Percentiles rank a stretch among this genome's conserved stretches.
These are phyloP conservation scores for Flueggea neowawraea DNA, from an alignment of 441 rosid species.

Conservation along the genomic window DNA sequence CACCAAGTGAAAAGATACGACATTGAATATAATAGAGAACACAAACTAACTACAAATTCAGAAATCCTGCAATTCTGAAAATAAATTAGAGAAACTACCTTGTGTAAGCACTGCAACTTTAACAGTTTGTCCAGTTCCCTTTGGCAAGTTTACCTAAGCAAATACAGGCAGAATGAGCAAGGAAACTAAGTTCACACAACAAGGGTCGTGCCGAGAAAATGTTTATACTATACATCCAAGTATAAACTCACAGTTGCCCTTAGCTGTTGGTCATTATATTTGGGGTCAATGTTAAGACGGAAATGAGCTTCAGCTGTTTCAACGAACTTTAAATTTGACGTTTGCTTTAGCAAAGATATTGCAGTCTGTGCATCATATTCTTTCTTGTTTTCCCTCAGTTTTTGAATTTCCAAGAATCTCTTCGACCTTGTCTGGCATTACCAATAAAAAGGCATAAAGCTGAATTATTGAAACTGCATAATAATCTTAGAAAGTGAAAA, in stretches of 20 bases:
- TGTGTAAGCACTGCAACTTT: slow-evolving; percentile 97
- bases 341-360: slow-evolving; percentile 77
- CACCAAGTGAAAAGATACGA: neutral
- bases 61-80: neutral
- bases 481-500: slow-evolving; percentile 4
- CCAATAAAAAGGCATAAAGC: slow-evolving; percentile 9
- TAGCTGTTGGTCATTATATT: slow-evolving; percentile 96
- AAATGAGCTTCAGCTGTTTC: slow-evolving; percentile 99
- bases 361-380: slow-evolving; percentile 80
- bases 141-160: slow-evolving; percentile 87
- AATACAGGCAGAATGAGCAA: slow-evolving; percentile 4
- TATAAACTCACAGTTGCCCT: slow-evolving; percentile 77
- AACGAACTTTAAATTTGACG: slow-evolving; percentile 69
- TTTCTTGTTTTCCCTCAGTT: slow-evolving; percentile 79
- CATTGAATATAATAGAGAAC: neutral
- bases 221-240: neutral
- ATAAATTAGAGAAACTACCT: slow-evolving; percentile 40
- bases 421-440: slow-evolving; percentile 88
- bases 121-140: slow-evolving; percentile 93
- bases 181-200: slow-evolving; percentile 1
- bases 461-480: slow-evolving; percentile 15
- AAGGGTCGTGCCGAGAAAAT: neutral
- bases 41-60: neutral
- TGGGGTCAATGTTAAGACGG: slow-evolving; percentile 96
- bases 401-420: slow-evolving; percentile 98